Base-by-base conservation (phyloP, 345 rosid species). In the sweet orange (Citrus sinensis) region DNA sequence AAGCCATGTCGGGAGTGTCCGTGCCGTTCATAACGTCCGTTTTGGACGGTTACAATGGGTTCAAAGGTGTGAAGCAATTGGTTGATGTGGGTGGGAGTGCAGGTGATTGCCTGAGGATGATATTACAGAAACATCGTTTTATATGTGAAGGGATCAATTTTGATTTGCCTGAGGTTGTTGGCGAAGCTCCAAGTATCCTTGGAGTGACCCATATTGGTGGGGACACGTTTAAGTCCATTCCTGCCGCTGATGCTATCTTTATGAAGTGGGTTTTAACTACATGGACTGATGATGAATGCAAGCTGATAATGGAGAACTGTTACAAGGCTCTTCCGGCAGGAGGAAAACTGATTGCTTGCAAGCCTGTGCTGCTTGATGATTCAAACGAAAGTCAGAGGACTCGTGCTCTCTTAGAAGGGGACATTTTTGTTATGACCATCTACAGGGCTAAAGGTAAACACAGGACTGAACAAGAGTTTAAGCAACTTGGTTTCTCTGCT, bases 41-140 rank as follows among this genome's bases (percentile, higher is more conserved):
- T 9, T 73, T 95, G 88, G 84, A 87, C 24, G 86, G 90, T 75
- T 95, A 93, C 65, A 86, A 87, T 79, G 98, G 98, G 42, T 93
- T 95, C 64, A 59, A 83, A 64, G 92, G 88, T 0, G 87, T 90
- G 32, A 76, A 81, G 49, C 86, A 29, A 64, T 72, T 95, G 74
- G 95, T 95, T 35, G 98, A 95, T 67, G 98, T 95, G 51, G 98
- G 98, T 60, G 98, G 98, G 27, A 95, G 98, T 24, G 93, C 89
- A 11, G 98, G 98, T 46, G 98, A 93, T 84, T 95, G 95, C 85
- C 91, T 95, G 46, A 84, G 86, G 82, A 93, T 92, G 98, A 95
- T 95, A 63, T 27, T 92, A 30, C 20, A 81, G 5, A 90, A 90
- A 25, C 82, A 86, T 80, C 85, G 92, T 4, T 70, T 65, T 32